Evolutionary conservation across 2,329 filamentous ascomycete genomes (phyloP).

Genomic region (Sarocladiaceae sp.): DNA sequence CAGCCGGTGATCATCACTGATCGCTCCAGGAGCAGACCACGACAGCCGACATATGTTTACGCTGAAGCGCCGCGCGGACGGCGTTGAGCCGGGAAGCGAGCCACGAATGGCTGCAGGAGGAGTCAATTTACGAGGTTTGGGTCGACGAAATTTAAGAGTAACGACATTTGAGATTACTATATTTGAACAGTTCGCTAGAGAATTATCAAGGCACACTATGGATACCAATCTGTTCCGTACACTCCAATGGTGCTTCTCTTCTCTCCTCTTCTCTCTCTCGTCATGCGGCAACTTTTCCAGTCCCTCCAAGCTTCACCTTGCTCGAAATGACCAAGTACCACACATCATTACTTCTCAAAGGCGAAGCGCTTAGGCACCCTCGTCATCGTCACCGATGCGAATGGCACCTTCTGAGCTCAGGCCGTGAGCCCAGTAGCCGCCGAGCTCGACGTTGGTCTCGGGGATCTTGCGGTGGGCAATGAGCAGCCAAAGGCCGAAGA

Average conservation of each 20-base stretch:
- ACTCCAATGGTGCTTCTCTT: no score
- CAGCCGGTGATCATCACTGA: not conserved
- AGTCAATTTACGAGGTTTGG: no score
- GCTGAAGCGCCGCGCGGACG: not conserved
- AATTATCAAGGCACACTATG: no score
- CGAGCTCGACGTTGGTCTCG: constrained; percentile 31
- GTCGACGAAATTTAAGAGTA: no score
- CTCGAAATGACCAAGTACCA: no score
- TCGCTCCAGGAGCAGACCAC: not conserved
- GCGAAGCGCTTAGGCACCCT: constrained; percentile 13
- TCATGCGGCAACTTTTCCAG: not conserved
- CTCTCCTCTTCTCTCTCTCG: no score
- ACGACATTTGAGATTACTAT: no score
- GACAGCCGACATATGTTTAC: not conserved
- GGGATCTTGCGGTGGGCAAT: constrained; percentile 29
- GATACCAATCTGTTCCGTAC: no score
- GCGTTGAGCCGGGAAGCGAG: no score
- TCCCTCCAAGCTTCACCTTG: not conserved
- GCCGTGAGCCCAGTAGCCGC: constrained; percentile 34
- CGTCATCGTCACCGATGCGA: constrained; percentile 15
- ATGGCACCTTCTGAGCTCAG: constrained; percentile 31
- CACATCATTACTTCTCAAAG: no score
- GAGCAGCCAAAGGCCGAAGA: constrained; percentile 28
- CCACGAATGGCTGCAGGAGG: no score
- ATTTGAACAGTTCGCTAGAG: no score